Conservation (phyloP, 371 early-diverging fungal genomes). For the Saksenaea oblongispora region DNA sequence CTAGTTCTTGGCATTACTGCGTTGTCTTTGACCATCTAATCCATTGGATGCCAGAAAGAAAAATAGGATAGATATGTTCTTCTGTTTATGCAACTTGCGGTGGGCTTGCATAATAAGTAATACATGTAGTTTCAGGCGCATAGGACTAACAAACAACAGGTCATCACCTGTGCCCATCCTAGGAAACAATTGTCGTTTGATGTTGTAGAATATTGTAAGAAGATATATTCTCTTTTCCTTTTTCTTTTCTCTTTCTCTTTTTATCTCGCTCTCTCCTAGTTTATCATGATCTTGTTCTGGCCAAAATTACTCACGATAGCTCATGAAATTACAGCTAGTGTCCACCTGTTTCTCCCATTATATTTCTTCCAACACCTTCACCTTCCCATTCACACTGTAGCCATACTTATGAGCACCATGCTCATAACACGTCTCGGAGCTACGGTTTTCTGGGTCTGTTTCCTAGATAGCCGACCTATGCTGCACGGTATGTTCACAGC, state of each 20-base stretch:
- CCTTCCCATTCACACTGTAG: slow-evolving; percentile 24
- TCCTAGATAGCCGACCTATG: slow-evolving; percentile 29
- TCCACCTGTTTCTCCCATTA: slow-evolving; percentile 35
- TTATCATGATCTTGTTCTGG: slow-evolving; percentile 31
- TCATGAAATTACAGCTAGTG: slow-evolving; percentile 38
- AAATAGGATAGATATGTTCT: background rate
- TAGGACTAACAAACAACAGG: background rate
- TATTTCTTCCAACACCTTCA: slow-evolving; percentile 37
- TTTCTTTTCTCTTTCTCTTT: background rate
- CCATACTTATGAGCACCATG: slow-evolving; percentile 18
- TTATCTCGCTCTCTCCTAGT: slow-evolving; percentile 6
- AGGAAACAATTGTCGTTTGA: background rate
- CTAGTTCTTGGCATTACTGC: slow-evolving; percentile 3
- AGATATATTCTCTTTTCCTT: slow-evolving; percentile 6
- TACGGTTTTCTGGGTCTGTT: slow-evolving; percentile 29
- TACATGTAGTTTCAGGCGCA: background rate
- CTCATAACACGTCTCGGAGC: slow-evolving; percentile 23
- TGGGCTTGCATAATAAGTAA: background rate
- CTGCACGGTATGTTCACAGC: slow-evolving; percentile 42
- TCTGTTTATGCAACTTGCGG: background rate
- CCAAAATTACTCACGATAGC: slow-evolving; percentile 42
- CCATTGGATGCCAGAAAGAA: background rate
- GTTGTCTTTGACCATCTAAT: background rate
- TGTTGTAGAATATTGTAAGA: background rate
- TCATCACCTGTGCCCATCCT: background rate